Conservation (phyloP, 1,284 basidiomycete genomes). For the Sporisorium graminicola region DNA sequence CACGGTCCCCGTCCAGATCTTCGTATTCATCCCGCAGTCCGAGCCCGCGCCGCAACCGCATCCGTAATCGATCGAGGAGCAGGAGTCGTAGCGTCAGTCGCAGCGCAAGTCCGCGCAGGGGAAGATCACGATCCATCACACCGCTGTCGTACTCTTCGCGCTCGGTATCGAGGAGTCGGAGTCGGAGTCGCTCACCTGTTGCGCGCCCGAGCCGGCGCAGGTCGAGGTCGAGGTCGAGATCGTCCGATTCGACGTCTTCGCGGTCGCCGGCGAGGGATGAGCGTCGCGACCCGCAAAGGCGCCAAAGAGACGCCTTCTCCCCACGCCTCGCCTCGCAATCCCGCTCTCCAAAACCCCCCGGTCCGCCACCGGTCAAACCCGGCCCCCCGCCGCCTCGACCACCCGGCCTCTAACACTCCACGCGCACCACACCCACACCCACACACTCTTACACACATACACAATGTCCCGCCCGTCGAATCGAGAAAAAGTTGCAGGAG, state of each 20-base stretch:
- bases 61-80: conserved; percentile 7
- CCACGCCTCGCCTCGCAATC: conserved; percentile 11
- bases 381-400: conserved; percentile 43
- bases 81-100: conserved; percentile 1
- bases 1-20: background rate
- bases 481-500: too few relatives aligned
- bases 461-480: too few relatives aligned
- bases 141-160: conserved; percentile 17
- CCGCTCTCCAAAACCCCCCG: conserved; percentile 13
- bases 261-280: conserved; percentile 4
- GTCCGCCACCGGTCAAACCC: conserved; percentile 41
- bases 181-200: conserved; percentile 1
- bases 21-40: conserved; percentile 17
- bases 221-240: too few relatives aligned
- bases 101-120: conserved; percentile 3
- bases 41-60: conserved; percentile 3
- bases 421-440: background rate
- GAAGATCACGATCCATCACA: conserved; percentile 14
- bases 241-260: conserved; percentile 15
- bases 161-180: conserved; percentile 10
- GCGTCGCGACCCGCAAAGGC: background rate
- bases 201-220: too few relatives aligned
- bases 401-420: conserved; percentile 34
- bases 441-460: conserved; percentile 4
- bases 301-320: conserved; percentile 18